Evolutionary conservation across 2,329 filamentous ascomycete genomes (phyloP).

Genomic region (Aspergillus neoniger): DNA sequence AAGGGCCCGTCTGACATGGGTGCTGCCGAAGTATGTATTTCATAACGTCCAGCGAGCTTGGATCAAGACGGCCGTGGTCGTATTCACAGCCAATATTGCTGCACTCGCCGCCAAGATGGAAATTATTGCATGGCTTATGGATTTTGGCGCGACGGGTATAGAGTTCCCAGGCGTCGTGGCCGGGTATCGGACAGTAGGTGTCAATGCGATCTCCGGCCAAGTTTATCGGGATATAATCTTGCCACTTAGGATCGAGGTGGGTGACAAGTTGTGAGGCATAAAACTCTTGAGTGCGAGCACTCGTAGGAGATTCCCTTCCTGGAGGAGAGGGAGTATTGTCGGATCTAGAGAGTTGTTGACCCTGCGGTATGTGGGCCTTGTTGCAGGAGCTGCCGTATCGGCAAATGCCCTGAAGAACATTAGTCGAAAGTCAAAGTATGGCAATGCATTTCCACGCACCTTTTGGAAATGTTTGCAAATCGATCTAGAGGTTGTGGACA

Average conservation of each 20-base stretch:
- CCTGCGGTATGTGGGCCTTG: conserved; percentile 34
- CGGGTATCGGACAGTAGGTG: conserved; percentile 40
- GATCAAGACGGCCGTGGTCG: conserved; percentile 50
- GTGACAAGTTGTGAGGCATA: conserved; percentile 24
- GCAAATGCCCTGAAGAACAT: conserved; percentile 31
- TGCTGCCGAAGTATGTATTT: conserved; percentile 48
- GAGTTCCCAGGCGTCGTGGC: conserved; percentile 38
- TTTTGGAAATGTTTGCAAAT: conserved; percentile 39
- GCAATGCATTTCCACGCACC: conserved; percentile 16
- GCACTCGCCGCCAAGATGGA: conserved; percentile 49
- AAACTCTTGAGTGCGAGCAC: conserved; percentile 22
- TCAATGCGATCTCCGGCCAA: conserved; percentile 52
- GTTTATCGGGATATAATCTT: conserved; percentile 49
- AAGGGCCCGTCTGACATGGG: conserved; percentile 44
- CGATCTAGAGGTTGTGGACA: conserved; percentile 15
- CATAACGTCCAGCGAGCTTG: conserved; percentile 44
- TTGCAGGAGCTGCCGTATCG: conserved; percentile 34
- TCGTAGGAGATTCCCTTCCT: neutral
- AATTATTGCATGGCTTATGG: conserved; percentile 53
- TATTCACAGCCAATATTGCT: conserved; percentile 41
- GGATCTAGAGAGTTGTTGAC: conserved; percentile 26
- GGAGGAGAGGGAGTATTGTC: conserved; percentile 18
- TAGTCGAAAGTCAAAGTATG: conserved; percentile 4
- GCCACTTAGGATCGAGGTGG: conserved; percentile 17
- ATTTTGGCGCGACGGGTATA: conserved; percentile 44